A percentile compares a stretch with the other conserved stretches of the same genome.
Conservation (phyloP, 2,329 filamentous ascomycete species). For the Biscogniauxia sp. region DNA sequence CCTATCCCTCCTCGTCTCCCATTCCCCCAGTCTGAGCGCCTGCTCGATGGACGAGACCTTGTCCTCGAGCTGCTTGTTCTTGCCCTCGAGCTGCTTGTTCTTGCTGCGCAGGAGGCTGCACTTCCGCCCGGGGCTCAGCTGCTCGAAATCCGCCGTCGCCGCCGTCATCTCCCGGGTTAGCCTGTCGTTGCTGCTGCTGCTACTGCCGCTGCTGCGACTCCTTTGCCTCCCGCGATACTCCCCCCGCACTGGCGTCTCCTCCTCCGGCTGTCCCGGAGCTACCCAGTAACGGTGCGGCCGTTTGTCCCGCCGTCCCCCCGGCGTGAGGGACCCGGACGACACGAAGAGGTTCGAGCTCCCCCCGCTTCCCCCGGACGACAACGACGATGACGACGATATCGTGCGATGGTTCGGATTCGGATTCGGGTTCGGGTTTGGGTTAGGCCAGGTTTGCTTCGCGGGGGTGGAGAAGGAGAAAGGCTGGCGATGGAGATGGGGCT, state of each 20-base stretch:
- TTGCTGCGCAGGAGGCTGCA: too few relatives aligned
- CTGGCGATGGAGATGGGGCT: too few relatives aligned
- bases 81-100: not conserved
- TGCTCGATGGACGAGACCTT: not conserved
- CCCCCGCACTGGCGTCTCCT: not conserved
- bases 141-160: not conserved
- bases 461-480: not conserved
- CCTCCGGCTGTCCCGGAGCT: not conserved
- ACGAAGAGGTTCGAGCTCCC: not conserved
- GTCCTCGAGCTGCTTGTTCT: not conserved
- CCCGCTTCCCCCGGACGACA: not conserved
- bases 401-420: not conserved
- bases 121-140: too few relatives aligned
- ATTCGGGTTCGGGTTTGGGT: not conserved
- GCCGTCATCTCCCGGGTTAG: not conserved
- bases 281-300: not conserved
- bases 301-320: not conserved
- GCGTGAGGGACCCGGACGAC: not conserved
- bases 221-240: not conserved
- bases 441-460: not conserved
- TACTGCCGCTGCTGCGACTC: too few relatives aligned
- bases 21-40: not conserved
- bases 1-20: too few relatives aligned
- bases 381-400: not conserved
- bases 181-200: not conserved